phyloP scores from a whole-genome alignment of 306 rosid species.

The Ormosia semicastrata region DNA sequence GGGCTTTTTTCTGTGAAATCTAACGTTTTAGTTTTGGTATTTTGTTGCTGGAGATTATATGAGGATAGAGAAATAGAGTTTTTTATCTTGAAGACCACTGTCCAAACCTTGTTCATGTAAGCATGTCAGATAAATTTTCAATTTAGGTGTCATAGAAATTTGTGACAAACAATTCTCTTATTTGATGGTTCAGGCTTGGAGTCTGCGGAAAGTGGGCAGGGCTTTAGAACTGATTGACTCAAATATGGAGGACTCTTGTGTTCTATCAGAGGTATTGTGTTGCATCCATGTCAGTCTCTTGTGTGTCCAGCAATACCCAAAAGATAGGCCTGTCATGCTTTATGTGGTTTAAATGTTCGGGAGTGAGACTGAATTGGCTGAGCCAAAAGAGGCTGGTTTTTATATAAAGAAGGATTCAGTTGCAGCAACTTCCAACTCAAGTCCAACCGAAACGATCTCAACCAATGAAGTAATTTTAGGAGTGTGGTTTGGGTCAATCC shows the following conservation, averaged over 20 bases:
- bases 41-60: constrained; percentile 48
- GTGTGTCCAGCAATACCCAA: constrained; percentile 47
- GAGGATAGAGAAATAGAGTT: constrained; percentile 50
- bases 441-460: constrained; percentile 23
- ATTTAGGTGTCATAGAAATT: not conserved
- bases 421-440: not conserved
- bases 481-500: no score
- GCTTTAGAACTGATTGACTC: constrained; percentile 43
- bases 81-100: constrained; percentile 24
- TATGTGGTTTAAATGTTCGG: constrained; percentile 44
- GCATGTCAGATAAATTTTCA: not conserved
- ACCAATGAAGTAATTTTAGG: constrained; percentile 6
- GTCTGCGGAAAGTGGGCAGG: constrained; percentile 42
- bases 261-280: constrained; percentile 28
- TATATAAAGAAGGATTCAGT: not conserved
- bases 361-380: constrained; percentile 31
- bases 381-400: constrained; percentile 58
- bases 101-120: constrained; percentile 52
- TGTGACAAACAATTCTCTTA: not conserved
- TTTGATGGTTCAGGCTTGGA: constrained; percentile 51
- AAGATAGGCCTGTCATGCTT: constrained; percentile 41
- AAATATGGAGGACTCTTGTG: constrained; percentile 20
- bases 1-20: constrained; percentile 47
- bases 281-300: constrained; percentile 54
- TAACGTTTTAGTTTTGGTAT: constrained; percentile 46